phyloP scores from a whole-genome alignment of 2,329 filamentous ascomycete genomes.

The Aspergillus thermomutatus region DNA sequence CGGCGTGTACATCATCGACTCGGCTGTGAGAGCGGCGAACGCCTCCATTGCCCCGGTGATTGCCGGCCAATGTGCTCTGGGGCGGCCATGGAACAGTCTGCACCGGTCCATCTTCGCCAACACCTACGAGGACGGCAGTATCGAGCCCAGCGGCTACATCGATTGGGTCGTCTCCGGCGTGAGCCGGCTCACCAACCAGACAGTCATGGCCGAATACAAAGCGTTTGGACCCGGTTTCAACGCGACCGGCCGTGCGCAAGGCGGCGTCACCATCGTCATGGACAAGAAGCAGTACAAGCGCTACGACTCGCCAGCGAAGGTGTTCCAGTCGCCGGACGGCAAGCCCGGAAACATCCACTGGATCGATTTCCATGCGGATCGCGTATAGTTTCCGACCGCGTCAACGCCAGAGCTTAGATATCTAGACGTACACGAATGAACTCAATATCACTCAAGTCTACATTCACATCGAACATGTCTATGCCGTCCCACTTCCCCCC shows the following conservation, averaged over 20 bases:
- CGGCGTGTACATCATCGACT: slow-evolving; percentile 61
- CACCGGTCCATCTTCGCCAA: slow-evolving; percentile 58
- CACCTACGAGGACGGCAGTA: slow-evolving; percentile 54
- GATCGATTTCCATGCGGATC: slow-evolving; percentile 42
- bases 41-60: slow-evolving; percentile 36
- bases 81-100: slow-evolving; percentile 60
- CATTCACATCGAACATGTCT: background rate
- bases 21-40: slow-evolving; percentile 55
- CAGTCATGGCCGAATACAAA: slow-evolving; percentile 56
- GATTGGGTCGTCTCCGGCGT: slow-evolving; percentile 45
- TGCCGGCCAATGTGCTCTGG: slow-evolving; percentile 53
- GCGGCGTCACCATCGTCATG: slow-evolving; percentile 48
- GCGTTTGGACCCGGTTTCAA: slow-evolving; percentile 55
- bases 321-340: slow-evolving; percentile 48
- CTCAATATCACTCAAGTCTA: too few relatives aligned
- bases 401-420: background rate
- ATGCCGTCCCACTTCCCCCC: slow-evolving; percentile 11
- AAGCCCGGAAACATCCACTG: slow-evolving; percentile 46
- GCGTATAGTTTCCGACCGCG: background rate
- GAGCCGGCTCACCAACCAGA: slow-evolving; percentile 42
- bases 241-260: slow-evolving; percentile 41
- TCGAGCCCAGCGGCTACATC: slow-evolving; percentile 55
- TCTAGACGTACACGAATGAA: background rate
- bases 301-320: slow-evolving; percentile 40
- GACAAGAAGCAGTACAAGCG: slow-evolving; percentile 33